Evolutionary conservation across 2,329 filamentous ascomycete species (phyloP), one percentile per base, ranked within the genome.

Genomic region (Arthrobotrys musiformis): DNA sequence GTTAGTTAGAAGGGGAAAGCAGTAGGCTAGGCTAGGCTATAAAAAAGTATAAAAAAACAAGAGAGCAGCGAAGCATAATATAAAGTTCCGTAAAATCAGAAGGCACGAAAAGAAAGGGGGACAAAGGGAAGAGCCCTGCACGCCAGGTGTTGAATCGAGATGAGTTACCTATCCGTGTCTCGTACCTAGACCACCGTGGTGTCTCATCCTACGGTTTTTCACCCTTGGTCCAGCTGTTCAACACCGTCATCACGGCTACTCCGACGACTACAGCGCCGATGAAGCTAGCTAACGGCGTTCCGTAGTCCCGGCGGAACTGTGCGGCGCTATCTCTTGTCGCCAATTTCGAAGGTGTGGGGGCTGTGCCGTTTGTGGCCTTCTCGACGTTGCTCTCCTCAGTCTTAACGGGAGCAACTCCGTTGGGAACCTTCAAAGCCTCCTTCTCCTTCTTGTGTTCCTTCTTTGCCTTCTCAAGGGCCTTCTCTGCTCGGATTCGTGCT

Each of bases 241-340:
- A 87, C 83, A 93, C 94, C 46, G 91, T 92, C 92, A 95, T 95
- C 79, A 95, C 83, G 13, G 92, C 91, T 85, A 95, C 91, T 33
- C 92, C 92, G 77, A 95, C 85, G 69, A 95, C 84, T 26, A 95
- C 92, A 33, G 95, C 92, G 9, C 92, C 91, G 52, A 95, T 84
- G 88, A 94, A 93, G 1, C 91, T 93, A 44, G 91, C 90, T 81
- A 94, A 94, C 15, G 92, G 92, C 73, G 92, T 86, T 87, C 52
- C 90, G 86, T 78, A 86, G 83, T 56, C 26, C 84, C 81, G 61
- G 22, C 56, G 67, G 30, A 70, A 54, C 24, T 70, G 84, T 82
- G 44, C 42, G 26, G 52, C 81, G 81, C 81, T 70, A 81, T 81
- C 62, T 80, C 79, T 72, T 82, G 81, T 74, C 82, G 60, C 52